Conservation (phyloP, 2,329 filamentous ascomycete species). For the Apiospora sp. region DNA sequence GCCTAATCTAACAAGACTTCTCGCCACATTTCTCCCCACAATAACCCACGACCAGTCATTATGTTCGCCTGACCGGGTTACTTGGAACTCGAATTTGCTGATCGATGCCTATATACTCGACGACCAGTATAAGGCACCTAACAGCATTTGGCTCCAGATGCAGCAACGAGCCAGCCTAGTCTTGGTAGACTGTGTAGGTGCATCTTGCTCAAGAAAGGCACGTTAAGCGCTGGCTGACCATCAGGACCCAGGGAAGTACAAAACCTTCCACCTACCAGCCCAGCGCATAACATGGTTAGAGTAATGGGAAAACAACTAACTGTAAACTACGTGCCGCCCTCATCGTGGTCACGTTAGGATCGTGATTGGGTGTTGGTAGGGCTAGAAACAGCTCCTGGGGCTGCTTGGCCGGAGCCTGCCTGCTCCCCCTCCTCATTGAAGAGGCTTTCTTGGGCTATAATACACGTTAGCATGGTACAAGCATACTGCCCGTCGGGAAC, state of each 20-base stretch:
- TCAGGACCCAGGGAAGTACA: too few species aligned
- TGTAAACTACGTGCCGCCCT: not conserved
- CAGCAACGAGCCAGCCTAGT: too few species aligned
- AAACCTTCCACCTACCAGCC: too few species aligned
- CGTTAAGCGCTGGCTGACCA: not conserved
- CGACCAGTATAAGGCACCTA: too few species aligned
- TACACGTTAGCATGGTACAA: slow-evolving; percentile 30
- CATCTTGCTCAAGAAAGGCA: too few species aligned
- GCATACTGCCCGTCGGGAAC: not conserved
- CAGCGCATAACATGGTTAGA: too few species aligned
- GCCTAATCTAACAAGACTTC: not conserved
- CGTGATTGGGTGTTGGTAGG: not conserved
- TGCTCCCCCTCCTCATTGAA: slow-evolving; percentile 33
- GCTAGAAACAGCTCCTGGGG: not conserved
- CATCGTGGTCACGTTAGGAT: not conserved
- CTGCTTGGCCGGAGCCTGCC: not conserved
- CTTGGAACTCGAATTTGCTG: too few species aligned
- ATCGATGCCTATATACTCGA: not conserved
- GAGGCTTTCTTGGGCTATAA: slow-evolving; percentile 68
- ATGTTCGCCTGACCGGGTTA: not conserved
- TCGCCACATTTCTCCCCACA: not conserved
- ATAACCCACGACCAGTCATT: not conserved
- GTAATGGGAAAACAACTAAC: too few species aligned
- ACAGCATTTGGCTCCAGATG: too few species aligned
- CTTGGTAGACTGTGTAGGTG: too few species aligned